A percentile compares a stretch with the other conserved stretches of the same genome.
Evolutionary conservation across 2,329 filamentous ascomycete genomes (phyloP).

Genomic region (Aspergillus brasiliensis): DNA sequence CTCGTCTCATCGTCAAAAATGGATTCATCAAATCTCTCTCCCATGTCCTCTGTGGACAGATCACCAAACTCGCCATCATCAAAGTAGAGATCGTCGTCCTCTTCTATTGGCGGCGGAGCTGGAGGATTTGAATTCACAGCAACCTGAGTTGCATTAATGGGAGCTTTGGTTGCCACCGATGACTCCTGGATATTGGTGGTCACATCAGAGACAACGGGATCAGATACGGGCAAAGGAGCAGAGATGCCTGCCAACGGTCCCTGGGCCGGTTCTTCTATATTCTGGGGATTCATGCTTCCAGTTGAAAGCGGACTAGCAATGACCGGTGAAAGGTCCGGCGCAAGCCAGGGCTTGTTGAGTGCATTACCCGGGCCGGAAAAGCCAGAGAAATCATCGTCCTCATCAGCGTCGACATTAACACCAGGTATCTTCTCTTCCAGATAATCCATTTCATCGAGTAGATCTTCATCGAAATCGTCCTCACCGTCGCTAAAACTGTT

Average conservation of each 20-base stretch:
- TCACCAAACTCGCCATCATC: conserved; percentile 52
- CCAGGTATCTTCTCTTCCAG: conserved; percentile 53
- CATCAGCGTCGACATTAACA: conserved; percentile 50
- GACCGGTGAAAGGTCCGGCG: conserved; percentile 40
- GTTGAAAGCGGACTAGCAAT: conserved; percentile 36
- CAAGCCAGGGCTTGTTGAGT: conserved; percentile 35
- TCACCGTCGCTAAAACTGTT: conserved; percentile 44
- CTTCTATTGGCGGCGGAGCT: conserved; percentile 17
- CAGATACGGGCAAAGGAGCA: neutral
- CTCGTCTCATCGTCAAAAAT: conserved; percentile 52
- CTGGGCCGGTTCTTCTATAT: neutral
- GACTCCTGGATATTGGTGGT: neutral
- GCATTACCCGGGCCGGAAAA: conserved; percentile 29
- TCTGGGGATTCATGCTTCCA: conserved; percentile 18
- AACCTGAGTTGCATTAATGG: neutral
- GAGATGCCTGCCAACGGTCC: neutral
- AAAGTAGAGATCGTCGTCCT: conserved; percentile 48
- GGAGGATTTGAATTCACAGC: neutral
- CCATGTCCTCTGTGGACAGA: conserved; percentile 33
- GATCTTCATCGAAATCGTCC: conserved; percentile 49
- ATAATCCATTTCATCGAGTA: conserved; percentile 46
- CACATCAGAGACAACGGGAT: neutral
- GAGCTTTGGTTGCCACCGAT: neutral
- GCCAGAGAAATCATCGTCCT: conserved; percentile 38
- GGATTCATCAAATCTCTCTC: conserved; percentile 49